Conservation (phyloP, 805 yeast genomes). For the Tetrapisispora namnaoensis region DNA sequence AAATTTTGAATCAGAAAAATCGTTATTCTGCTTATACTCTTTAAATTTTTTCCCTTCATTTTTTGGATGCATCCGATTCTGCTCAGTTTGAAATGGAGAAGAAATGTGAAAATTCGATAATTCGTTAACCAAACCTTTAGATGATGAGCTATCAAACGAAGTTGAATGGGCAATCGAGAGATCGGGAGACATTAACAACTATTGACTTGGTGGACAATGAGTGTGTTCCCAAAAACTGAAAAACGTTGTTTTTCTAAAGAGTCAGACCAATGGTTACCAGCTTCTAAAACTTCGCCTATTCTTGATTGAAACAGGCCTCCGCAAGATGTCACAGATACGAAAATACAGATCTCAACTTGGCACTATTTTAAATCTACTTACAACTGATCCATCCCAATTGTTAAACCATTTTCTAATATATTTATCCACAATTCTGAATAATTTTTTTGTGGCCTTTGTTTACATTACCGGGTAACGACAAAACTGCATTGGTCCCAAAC, state of each 20-base stretch:
- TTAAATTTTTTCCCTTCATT: slow-evolving; percentile 3
- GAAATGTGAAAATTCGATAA: slow-evolving; percentile 18
- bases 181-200: neutral
- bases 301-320: too few relatives aligned
- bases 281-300: too few relatives aligned
- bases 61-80: neutral
- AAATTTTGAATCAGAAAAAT: slow-evolving; percentile 12
- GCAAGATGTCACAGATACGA: too few relatives aligned
- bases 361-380: too few relatives aligned
- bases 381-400: too few relatives aligned
- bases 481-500: too few relatives aligned
- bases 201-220: neutral
- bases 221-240: too few relatives aligned
- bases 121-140: slow-evolving; percentile 9
- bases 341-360: too few relatives aligned
- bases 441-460: neutral
- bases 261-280: too few relatives aligned
- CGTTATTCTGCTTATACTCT: slow-evolving; percentile 11
- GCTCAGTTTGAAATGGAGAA: neutral
- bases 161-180: neutral
- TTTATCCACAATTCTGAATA: too few relatives aligned
- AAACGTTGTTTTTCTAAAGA: too few relatives aligned
- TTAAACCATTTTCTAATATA: too few relatives aligned
- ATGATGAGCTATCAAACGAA: slow-evolving; percentile 4
- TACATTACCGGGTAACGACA: neutral